A percentile compares a stretch with the other conserved stretches of the same genome.
Conservation (phyloP, 208 protist species). For the Trichomonas vaginalis region DNA sequence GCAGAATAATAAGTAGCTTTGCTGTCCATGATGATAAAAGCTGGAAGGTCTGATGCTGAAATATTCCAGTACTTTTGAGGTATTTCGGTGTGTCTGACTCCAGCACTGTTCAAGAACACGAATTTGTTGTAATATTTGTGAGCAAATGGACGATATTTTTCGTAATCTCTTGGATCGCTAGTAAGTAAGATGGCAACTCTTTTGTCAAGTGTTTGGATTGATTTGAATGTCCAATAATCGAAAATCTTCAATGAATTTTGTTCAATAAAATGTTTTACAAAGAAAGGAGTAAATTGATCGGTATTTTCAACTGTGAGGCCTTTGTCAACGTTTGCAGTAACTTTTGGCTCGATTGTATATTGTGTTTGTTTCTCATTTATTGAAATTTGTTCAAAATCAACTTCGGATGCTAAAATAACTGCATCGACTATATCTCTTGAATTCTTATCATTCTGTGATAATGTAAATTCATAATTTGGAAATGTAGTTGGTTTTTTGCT, state of each 20-base stretch:
- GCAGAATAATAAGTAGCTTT: background rate
- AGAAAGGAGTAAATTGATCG: background rate
- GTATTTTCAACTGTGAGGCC: background rate
- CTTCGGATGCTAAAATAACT: background rate
- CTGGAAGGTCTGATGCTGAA: background rate
- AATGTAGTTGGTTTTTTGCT: background rate
- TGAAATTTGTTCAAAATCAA: background rate
- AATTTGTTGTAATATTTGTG: background rate
- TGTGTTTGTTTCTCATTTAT: background rate
- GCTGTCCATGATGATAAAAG: background rate
- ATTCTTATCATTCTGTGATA: background rate
- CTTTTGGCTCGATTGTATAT: background rate
- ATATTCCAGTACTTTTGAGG: background rate
- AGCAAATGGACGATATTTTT: background rate
- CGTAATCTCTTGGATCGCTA: background rate
- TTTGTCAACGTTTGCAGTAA: background rate
- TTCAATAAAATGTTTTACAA: background rate
- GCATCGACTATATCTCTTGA: background rate
- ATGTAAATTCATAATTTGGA: background rate
- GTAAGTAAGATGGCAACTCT: background rate
- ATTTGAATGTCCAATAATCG: background rate
- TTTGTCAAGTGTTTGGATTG: background rate
- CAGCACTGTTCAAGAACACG: background rate
- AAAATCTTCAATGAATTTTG: background rate
- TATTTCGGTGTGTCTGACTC: background rate